These are phyloP conservation scores for Tolypocladium pustulatum DNA, from an alignment of 2,329 filamentous ascomycete genomes.

Conservation along the genomic window DNA sequence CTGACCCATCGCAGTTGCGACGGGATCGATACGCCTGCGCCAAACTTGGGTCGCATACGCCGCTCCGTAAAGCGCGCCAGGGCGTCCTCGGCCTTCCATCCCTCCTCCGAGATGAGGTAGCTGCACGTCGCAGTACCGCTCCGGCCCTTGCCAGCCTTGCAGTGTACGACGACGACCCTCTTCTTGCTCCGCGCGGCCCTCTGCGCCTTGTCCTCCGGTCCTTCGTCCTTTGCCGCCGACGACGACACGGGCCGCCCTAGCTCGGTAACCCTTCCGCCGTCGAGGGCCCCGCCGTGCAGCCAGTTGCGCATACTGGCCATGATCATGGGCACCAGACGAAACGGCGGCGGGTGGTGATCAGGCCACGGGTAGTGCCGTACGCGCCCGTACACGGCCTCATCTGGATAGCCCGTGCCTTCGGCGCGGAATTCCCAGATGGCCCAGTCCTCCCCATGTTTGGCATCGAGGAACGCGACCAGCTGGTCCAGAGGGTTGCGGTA, in stretches of 20 bases:
- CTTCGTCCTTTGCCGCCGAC: neutral
- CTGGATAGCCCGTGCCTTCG: constrained; percentile 91
- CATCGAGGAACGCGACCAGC: constrained; percentile 79
- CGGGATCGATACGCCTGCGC: constrained; percentile 81
- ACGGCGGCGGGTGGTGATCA: constrained; percentile 94
- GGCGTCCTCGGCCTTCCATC: constrained; percentile 43
- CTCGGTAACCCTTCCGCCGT: constrained; percentile 8
- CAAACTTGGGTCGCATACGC: constrained; percentile 83
- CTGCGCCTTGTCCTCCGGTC: neutral
- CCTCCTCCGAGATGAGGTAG: constrained; percentile 82
- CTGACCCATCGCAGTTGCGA: constrained; percentile 80
- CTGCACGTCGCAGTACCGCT: constrained; percentile 82
- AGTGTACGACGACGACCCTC: constrained; percentile 84
- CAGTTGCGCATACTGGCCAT: constrained; percentile 90
- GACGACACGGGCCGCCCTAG: constrained; percentile 6
- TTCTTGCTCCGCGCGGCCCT: constrained; percentile 19
- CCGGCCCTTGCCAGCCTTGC: constrained; percentile 91
- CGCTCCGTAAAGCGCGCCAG: constrained; percentile 59
- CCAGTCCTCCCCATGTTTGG: constrained; percentile 76
- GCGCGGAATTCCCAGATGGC: constrained; percentile 97
- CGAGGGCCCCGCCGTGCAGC: constrained; percentile 46
- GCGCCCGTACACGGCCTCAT: constrained; percentile 74
- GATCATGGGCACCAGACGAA: constrained; percentile 76
- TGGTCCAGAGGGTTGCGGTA: constrained; percentile 89
- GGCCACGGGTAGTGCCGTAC: constrained; percentile 93